phyloP scores from a whole-genome alignment of 73 alveolate genomes.

The Paramecium tetraurelia region DNA sequence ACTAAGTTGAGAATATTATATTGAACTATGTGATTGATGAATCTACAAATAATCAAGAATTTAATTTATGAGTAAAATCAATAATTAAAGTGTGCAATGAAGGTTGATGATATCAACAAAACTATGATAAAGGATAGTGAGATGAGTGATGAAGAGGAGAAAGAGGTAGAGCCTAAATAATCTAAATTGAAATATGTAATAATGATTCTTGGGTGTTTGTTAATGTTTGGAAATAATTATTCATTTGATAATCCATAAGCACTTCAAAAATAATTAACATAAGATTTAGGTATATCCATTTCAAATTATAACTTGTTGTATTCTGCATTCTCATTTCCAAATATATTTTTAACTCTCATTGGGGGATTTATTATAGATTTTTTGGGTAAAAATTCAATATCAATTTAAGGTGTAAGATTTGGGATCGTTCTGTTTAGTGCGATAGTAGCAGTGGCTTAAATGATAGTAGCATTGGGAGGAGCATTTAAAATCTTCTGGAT shows the following conservation, averaged over 20 bases:
- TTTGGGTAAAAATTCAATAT: not conserved
- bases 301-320: slow-evolving; percentile 1
- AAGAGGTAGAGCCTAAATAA: not conserved
- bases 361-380: slow-evolving; percentile 32
- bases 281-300: not conserved
- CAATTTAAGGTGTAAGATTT: not conserved
- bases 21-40: not conserved
- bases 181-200: not conserved
- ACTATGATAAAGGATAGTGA: not conserved
- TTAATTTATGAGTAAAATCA: not conserved
- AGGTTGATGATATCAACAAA: slow-evolving; percentile 19
- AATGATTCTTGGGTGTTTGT: not conserved
- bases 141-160: not conserved
- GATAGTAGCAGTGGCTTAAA: not conserved
- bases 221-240: slow-evolving; percentile 43
- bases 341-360: slow-evolving; percentile 10
- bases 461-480: slow-evolving; percentile 36
- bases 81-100: not conserved
- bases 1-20: not conserved
- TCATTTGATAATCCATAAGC: slow-evolving; percentile 51
- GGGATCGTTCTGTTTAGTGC: slow-evolving; percentile 24
- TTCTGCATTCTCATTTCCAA: slow-evolving; percentile 46
- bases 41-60: not conserved
- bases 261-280: not conserved
- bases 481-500: not conserved